These are phyloP conservation scores for Syzygium grande DNA, from an alignment of 345 rosid species.

Conservation along the genomic window DNA sequence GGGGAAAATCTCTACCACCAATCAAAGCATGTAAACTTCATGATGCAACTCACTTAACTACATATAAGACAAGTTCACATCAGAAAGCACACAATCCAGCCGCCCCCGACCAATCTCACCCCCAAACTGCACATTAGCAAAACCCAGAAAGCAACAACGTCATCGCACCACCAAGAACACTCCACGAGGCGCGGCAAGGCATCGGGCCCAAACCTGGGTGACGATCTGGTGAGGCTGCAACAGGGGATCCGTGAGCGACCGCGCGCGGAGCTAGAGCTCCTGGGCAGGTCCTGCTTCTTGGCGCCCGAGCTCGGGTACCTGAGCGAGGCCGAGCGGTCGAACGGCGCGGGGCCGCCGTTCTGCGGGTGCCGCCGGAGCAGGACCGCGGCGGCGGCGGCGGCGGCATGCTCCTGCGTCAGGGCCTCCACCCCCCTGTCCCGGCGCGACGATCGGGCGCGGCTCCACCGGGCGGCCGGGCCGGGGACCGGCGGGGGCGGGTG, in stretches of 20 bases:
- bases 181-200: neutral
- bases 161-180: neutral
- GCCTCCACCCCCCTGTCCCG: constrained; percentile 42
- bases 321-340: constrained; percentile 75
- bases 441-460: constrained; percentile 55
- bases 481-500: constrained; percentile 5
- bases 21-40: neutral
- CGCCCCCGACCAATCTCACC: neutral
- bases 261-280: constrained; percentile 88
- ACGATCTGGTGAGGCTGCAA: constrained; percentile 85
- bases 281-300: constrained; percentile 64
- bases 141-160: neutral
- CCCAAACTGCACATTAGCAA: neutral
- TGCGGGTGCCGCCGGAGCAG: constrained; percentile 58
- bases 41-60: neutral
- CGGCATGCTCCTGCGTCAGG: constrained; percentile 58
- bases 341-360: constrained; percentile 35
- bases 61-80: neutral
- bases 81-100: neutral
- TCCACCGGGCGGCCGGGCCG: constrained; percentile 32
- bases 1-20: neutral
- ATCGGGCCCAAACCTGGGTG: constrained; percentile 47
- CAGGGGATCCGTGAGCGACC: constrained; percentile 84
- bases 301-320: constrained; percentile 46
- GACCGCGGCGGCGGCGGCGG: constrained; percentile 73